Base-by-base conservation (phyloP, 2,329 filamentous ascomycete species). In the Penicillium sclerotiorum region DNA sequence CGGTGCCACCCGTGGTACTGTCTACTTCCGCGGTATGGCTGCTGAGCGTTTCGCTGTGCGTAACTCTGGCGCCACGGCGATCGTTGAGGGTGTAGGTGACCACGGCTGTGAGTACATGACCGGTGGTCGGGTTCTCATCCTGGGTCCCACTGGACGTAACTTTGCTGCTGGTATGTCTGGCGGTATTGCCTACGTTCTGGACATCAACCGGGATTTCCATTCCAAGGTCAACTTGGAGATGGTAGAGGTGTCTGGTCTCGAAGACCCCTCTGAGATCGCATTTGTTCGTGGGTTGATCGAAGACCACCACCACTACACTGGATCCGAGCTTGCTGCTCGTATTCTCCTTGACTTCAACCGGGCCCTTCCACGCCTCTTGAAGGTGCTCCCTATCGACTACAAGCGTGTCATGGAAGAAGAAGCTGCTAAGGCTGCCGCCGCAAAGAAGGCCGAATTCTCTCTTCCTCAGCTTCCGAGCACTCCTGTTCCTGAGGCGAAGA, bases 41-140 rank as follows among this genome's bases (percentile, higher is more conserved):
- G 93, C 93, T 35, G 93, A 97, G 79, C 89, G 93, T 66, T 97
- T 97, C 71, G 92, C 91, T 55, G 93, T 97, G 59, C 88, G 93
- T 62, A 97, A 97, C 79, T 96, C 93, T 1, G 93, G 93, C 75
- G 93, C 90, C 43, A 95, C 87, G 22, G 91, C 93, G n/a, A 89
- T 97, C 58, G 92, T 96, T 55, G 93, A 97, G 75, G 93, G 93
- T 75, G 84, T 95, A 58, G 93, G 93, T 80, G 93, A 97, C 72
- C 93, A 97, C 71, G 89, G 90, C 56, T 96, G 92, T 69, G 93
- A 97, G 80, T 97, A 97, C 82, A 97, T 97, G 93, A 96, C 93
- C 65, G 93, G 93, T 70, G 93, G 93, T 68, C 90, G 92, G 67
- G 81, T 96, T 43, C 78, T 97, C 57, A 82, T 95, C 65, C 82